Evolutionary conservation across 148 eudicot genomes (phyloP), one percentile per base, ranked within the genome.

Genomic region (Simmondsia chinensis): DNA sequence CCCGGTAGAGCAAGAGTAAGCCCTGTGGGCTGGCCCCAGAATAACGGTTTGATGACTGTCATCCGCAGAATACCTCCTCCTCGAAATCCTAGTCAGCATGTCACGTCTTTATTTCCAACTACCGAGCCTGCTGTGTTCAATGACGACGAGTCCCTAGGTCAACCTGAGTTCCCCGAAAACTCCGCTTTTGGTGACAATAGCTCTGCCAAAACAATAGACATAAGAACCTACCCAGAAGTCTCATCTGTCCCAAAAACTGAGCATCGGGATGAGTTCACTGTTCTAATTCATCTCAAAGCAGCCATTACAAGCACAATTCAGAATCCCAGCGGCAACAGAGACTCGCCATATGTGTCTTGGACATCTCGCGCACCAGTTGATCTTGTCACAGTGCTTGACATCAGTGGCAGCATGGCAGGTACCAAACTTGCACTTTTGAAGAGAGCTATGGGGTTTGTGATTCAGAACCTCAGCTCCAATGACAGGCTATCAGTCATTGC

Each of bases 391-490:
- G 65, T 71, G 33, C 69, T 71, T 8, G 77, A 71, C 40, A 50
- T 71, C 10, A 71, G 75, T 50, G 71, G 67, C 2, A 64, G 71
- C 48, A 70, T 70, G 75, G 12, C 29, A 1, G 71, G 75, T 6
- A 41, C 59, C 2, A 70, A 70, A 56, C 56, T 70, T 22, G 54
- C 36, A 11, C 50, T 70, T 20, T 35, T 65, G 6, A 60, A 70
- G 49, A 45, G 62, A 37, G 75, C 75, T 0, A 37, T 70, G 44
- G 24, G 48, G n/a, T 71, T 71, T 44, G 61, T 71, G 6, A 50
- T 48, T 2, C 54, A 71, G 33, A 71, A 61, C 32, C 47, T 71
- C 9, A 63, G 77, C 40, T 67, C 77, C 20, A 42, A 29, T 0
- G 77, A 71, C 30, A 40, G 65, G 15, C 35, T 71, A 12, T 54